Base-by-base conservation (phyloP, 164 flowering plant genomes). In the Tetrastigma voinierianum region DNA sequence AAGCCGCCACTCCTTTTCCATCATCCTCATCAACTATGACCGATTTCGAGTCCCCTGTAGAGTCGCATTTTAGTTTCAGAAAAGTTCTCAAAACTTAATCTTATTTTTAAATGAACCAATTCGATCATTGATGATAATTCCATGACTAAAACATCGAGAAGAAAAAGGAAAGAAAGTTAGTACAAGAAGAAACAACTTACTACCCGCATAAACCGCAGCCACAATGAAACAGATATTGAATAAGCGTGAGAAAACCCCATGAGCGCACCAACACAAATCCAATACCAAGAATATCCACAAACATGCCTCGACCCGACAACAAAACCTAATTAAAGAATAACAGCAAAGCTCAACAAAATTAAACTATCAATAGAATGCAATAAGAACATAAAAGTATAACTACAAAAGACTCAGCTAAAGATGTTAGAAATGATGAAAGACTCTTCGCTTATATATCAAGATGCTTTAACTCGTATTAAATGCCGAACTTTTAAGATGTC, bases 251-350 rank as follows among this genome's bases (percentile, higher is more conserved):
- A 70, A 56, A 74, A 86, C 1, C 77, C 87, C 15, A 80, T 9
- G 40, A 86, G 81, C 32, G 82, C 90, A 10, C 60, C 83, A 48
- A 82, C 57, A 48, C 86, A 75, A 23, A 86, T 77, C 88, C 92
- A 86, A 58, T 76, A 84, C 88, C 79, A 75, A 20, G 74, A 61
- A 2, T 80, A 7, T 77, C 74, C 0, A 70, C 60, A 53, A 73
- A 84, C 70, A 87, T 64, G 46, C 88, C 88, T 53, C 87, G n/a
- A n/a, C n/a, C n/a, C n/a, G n/a, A n/a, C n/a, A n/a, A n/a, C n/a
- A n/a, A n/a, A n/a, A n/a, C n/a, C n/a, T n/a, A n/a, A n/a, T n/a
- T n/a, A n/a, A n/a, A n/a, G n/a, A n/a, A n/a, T n/a, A n/a, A n/a
- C n/a, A n/a, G n/a, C n/a, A n/a, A n/a, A n/a, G n/a, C n/a, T n/a